Evolutionary conservation across 257 asterid genomes (phyloP).

Genomic region (Fraxinus cuspidata): DNA sequence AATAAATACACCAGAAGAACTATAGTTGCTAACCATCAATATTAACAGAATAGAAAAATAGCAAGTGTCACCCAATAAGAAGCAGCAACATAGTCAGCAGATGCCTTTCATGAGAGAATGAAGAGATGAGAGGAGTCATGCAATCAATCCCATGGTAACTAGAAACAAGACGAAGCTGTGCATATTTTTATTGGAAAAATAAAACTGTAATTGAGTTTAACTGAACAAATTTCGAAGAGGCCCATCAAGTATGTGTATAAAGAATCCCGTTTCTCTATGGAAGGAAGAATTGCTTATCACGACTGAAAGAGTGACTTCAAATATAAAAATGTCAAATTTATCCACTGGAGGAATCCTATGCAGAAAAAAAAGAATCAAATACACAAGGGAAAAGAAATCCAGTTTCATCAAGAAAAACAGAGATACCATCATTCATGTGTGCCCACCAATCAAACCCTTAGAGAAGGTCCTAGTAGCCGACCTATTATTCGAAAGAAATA

Average conservation of each 20-base stretch:
- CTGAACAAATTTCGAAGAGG: not conserved
- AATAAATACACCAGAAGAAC: not conserved
- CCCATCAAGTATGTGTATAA: not conserved
- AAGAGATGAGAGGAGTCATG: not conserved
- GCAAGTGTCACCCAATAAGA: not conserved
- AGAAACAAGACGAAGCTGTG: not conserved
- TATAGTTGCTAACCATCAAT: not conserved
- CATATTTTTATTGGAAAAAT: not conserved
- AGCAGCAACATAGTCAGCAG: not conserved
- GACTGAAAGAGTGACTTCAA: not conserved
- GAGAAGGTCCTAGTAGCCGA: too few species aligned
- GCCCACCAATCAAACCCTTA: too few species aligned
- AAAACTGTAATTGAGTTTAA: not conserved
- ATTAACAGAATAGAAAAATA: not conserved
- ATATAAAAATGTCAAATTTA: not conserved
- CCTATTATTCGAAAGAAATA: too few species aligned
- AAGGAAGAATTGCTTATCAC: not conserved
- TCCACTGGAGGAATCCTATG: not conserved
- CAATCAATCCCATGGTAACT: not conserved
- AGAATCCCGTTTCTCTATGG: constrained; percentile 2
- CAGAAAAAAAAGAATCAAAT: not conserved
- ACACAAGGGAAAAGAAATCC: not conserved
- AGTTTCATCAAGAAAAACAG: not conserved
- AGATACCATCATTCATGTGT: too few species aligned
- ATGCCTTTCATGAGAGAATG: not conserved